A percentile compares a stretch with the other conserved stretches of the same genome.
Evolutionary conservation across 2,329 filamentous ascomycete species (phyloP).

Genomic region (Clarireedia hainanense): DNA sequence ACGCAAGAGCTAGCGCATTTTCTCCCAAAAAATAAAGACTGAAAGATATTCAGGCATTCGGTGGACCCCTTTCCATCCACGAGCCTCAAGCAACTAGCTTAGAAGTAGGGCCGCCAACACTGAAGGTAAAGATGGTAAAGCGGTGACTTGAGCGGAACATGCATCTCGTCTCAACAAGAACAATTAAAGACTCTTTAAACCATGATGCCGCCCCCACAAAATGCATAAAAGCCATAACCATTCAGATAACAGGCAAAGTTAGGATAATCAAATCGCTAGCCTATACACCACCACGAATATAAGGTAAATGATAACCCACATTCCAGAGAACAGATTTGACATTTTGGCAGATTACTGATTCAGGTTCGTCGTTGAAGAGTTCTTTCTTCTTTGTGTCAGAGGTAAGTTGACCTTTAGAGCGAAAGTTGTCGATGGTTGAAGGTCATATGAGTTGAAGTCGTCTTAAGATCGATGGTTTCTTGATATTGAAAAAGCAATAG

Average conservation of each 20-base stretch:
- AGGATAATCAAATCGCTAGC: background rate
- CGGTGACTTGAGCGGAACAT: slow-evolving; percentile 1
- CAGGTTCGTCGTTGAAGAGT: background rate
- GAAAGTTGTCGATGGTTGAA: background rate
- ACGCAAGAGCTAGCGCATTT: no score
- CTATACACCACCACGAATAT: background rate
- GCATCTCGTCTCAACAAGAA: background rate
- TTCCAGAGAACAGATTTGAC: slow-evolving; percentile 31
- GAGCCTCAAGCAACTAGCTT: slow-evolving; percentile 6
- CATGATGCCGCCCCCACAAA: background rate
- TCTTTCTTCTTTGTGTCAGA: background rate
- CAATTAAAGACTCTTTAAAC: background rate
- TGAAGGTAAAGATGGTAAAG: background rate
- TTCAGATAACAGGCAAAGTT: slow-evolving; percentile 1
- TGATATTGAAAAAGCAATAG: slow-evolving; percentile 10
- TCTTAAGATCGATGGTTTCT: slow-evolving; percentile 1
- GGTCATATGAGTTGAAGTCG: background rate
- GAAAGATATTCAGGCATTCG: no score
- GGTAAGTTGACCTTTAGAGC: background rate
- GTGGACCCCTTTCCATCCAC: background rate
- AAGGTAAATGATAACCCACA: slow-evolving; percentile 23
- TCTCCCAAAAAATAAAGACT: background rate
- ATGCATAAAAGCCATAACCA: background rate
- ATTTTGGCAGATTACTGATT: slow-evolving; percentile 15
- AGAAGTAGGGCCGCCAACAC: background rate